phyloP scores from a whole-genome alignment of 2,329 filamentous ascomycete genomes.

The Periconia macrospinosa region DNA sequence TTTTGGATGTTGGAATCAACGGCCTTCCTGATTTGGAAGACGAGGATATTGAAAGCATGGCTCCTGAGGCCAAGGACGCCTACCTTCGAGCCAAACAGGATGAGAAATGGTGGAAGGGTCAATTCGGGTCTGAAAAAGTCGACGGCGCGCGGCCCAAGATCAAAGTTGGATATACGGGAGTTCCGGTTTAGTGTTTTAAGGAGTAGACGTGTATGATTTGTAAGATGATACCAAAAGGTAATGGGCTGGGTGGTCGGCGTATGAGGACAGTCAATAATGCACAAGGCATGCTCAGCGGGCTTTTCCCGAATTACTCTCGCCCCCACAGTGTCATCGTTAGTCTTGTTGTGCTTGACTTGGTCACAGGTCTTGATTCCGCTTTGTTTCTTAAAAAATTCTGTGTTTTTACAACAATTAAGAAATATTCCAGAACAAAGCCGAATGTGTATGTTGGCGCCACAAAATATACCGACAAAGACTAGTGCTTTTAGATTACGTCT shows the following conservation, averaged over 20 bases:
- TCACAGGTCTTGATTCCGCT: not conserved
- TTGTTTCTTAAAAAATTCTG: not conserved
- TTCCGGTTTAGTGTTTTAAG: constrained; percentile 45
- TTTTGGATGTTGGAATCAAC: constrained; percentile 51
- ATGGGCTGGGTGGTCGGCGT: constrained; percentile 2
- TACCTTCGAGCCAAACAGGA: constrained; percentile 68
- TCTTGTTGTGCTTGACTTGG: too few species aligned
- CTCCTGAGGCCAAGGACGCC: constrained; percentile 69
- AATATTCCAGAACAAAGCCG: not conserved
- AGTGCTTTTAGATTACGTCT: not conserved
- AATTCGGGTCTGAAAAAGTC: constrained; percentile 71
- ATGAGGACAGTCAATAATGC: constrained; percentile 2
- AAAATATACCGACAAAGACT: not conserved
- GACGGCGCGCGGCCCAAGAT: constrained; percentile 53
- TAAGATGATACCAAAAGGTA: constrained; percentile 9
- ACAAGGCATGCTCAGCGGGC: not conserved
- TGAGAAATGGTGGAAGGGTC: constrained; percentile 72
- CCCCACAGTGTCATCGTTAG: not conserved
- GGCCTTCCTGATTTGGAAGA: constrained; percentile 67
- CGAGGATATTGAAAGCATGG: constrained; percentile 68
- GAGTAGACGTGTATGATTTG: constrained; percentile 7
- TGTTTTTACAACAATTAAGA: not conserved
- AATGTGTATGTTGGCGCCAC: not conserved
- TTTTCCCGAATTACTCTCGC: not conserved
- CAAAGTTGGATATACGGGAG: constrained; percentile 53